Percentiles rank a stretch among this genome's conserved stretches.
These are phyloP conservation scores for Endocalyx cinctus DNA, from an alignment of 2,329 filamentous ascomycete genomes.

Conservation along the genomic window DNA sequence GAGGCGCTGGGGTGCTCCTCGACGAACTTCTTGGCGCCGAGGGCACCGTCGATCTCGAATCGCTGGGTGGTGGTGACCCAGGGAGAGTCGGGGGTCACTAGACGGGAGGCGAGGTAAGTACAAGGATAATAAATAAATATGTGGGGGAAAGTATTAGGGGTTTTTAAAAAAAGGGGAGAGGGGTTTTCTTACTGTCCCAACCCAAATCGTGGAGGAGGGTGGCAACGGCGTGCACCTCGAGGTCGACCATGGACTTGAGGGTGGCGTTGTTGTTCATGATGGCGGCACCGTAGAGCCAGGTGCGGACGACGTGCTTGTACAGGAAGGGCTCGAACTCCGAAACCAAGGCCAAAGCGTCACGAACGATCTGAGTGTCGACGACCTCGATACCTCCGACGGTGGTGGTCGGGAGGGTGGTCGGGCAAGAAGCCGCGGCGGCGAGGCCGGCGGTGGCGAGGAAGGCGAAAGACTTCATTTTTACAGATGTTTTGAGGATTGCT, in stretches of 20 bases:
- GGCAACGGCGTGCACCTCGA: constrained; percentile 14
- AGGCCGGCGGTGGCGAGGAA: constrained; percentile 8
- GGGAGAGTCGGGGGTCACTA: constrained; percentile 12
- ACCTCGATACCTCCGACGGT: too few relatives aligned
- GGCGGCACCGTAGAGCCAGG: constrained; percentile 14
- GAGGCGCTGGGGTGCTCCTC: constrained; percentile 9
- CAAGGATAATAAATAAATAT: not conserved
- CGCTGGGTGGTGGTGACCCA: constrained; percentile 11
- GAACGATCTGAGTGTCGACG: constrained; percentile 13
- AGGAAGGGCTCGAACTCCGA: constrained; percentile 15
- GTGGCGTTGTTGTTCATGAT: constrained; percentile 17
- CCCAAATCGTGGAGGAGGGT: constrained; percentile 14
- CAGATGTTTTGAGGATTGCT: too few relatives aligned
- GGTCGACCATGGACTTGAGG: constrained; percentile 12
- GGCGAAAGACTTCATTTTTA: constrained; percentile 14
- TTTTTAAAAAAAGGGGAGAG: too few relatives aligned
- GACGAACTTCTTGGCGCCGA: constrained; percentile 10
- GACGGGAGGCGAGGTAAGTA: too few relatives aligned
- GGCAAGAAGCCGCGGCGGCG: constrained; percentile 5
- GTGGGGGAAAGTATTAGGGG: not conserved
- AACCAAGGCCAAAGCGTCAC: constrained; percentile 11
- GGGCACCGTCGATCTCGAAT: constrained; percentile 14
- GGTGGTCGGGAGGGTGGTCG: constrained; percentile 10
- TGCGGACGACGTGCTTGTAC: constrained; percentile 16
- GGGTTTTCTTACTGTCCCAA: constrained; percentile 12